phyloP scores from a whole-genome alignment of 805 yeast genomes.

The Candida quercuum region DNA sequence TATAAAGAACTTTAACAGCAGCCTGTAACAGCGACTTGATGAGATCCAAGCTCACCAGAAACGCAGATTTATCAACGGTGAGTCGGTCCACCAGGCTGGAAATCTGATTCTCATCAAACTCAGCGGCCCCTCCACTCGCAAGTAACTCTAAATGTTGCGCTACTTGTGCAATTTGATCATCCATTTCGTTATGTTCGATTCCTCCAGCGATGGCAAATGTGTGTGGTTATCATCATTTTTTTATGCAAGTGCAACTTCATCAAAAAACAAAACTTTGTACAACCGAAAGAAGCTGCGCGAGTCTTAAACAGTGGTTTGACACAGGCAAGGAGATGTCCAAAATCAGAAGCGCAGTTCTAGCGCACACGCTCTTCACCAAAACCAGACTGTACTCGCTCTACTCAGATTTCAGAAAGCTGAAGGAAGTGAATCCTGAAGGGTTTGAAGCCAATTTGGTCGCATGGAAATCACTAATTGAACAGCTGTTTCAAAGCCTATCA shows the following conservation, averaged over 20 bases:
- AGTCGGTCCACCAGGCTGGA: constrained; percentile 1
- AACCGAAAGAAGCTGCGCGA: too few relatives aligned
- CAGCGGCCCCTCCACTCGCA: neutral
- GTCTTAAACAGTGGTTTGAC: too few relatives aligned
- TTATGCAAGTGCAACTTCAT: too few relatives aligned
- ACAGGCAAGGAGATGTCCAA: constrained; percentile 2
- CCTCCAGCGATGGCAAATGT: too few relatives aligned
- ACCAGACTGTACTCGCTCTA: constrained; percentile 34
- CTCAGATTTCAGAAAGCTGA: constrained; percentile 31
- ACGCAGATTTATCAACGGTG: constrained; percentile 7
- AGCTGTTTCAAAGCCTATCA: constrained; percentile 9
- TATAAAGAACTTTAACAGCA: constrained; percentile 4
- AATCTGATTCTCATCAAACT: neutral
- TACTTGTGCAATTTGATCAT: neutral
- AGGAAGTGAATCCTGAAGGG: constrained; percentile 36
- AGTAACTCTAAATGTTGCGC: constrained; percentile 2
- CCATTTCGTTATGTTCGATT: neutral
- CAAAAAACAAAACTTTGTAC: too few relatives aligned
- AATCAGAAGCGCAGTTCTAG: constrained; percentile 14
- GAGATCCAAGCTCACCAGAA: constrained; percentile 1
- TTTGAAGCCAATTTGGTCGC: constrained; percentile 33
- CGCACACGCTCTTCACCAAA: constrained; percentile 24
- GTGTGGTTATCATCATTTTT: too few relatives aligned
- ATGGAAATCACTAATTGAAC: constrained; percentile 28
- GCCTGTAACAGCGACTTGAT: constrained; percentile 3